A percentile compares a stretch with the other conserved stretches of the same genome.
phyloP scores from a whole-genome alignment of 2,329 filamentous ascomycete genomes.

The Geosmithia putterillii region DNA sequence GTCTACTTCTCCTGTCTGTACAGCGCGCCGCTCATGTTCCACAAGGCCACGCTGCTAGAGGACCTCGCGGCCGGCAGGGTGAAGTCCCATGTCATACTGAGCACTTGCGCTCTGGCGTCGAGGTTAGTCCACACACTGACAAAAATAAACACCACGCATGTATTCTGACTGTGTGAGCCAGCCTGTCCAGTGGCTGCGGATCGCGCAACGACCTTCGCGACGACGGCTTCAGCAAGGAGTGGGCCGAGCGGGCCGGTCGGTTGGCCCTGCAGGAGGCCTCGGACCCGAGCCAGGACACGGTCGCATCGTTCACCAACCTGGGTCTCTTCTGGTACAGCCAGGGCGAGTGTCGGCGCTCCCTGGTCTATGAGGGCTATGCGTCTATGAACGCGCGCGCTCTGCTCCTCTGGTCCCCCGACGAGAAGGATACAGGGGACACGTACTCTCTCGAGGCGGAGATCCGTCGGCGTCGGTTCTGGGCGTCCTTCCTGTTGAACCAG shows the following conservation, averaged over 20 bases:
- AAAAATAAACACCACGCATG: too few species aligned
- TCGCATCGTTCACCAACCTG: neutral
- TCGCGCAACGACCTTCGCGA: neutral
- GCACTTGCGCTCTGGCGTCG: neutral
- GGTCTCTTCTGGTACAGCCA: conserved; percentile 1
- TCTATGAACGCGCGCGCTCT: neutral
- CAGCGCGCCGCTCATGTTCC: neutral
- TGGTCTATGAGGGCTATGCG: neutral
- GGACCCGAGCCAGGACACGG: neutral
- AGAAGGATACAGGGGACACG: too few species aligned
- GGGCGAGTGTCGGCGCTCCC: neutral
- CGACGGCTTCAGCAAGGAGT: neutral
- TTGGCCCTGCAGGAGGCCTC: neutral
- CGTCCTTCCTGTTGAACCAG: neutral
- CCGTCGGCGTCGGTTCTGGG: neutral
- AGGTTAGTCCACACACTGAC: neutral
- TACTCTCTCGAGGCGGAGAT: neutral
- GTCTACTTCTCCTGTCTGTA: conserved; percentile 1
- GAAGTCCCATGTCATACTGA: neutral
- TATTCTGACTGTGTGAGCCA: too few species aligned
- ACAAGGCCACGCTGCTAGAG: neutral
- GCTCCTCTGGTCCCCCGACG: neutral
- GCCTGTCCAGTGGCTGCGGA: neutral
- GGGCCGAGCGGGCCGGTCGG: neutral
- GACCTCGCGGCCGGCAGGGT: neutral